Evolutionary conservation across 768 basidiomycete genomes (phyloP).

Genomic region (Rubroboletus pulcherrimus): DNA sequence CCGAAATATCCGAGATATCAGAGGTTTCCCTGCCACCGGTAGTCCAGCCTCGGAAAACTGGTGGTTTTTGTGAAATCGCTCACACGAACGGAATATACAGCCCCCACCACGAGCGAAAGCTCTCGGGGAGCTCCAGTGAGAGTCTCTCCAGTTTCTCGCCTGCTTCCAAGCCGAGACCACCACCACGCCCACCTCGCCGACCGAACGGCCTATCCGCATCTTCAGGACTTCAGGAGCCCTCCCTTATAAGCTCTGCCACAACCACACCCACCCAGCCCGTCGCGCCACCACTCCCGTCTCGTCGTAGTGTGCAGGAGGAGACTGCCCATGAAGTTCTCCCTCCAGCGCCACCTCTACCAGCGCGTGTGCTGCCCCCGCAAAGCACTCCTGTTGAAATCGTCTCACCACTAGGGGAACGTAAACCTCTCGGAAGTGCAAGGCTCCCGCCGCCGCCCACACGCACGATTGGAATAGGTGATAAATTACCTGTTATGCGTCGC

Average conservation of each 20-base stretch:
- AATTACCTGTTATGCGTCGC: constrained; percentile 60
- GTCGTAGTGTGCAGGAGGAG: constrained; percentile 16
- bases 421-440: constrained; percentile 28
- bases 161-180: constrained; percentile 19
- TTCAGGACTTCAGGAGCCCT: not conserved
- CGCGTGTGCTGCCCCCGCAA: constrained; percentile 26
- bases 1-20: constrained; percentile 24
- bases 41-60: constrained; percentile 4
- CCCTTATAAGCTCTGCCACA: not conserved
- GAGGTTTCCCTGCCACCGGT: constrained; percentile 11
- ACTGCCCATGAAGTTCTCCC: not conserved
- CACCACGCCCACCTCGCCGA: constrained; percentile 23
- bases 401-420: constrained; percentile 24
- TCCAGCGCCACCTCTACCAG: constrained; percentile 33
- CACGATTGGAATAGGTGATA: constrained; percentile 64
- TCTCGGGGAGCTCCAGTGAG: constrained; percentile 25
- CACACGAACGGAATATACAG: not conserved
- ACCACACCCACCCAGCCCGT: constrained; percentile 18
- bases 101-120: constrained; percentile 4
- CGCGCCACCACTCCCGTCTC: constrained; percentile 42
- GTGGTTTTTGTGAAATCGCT: constrained; percentile 1
- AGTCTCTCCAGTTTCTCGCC: constrained; percentile 8
- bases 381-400: constrained; percentile 17
- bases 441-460: constrained; percentile 76
- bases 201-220: not conserved